These are phyloP conservation scores for Irpex sp. DNA, from an alignment of 1,284 basidiomycete species.

Conservation along the genomic window DNA sequence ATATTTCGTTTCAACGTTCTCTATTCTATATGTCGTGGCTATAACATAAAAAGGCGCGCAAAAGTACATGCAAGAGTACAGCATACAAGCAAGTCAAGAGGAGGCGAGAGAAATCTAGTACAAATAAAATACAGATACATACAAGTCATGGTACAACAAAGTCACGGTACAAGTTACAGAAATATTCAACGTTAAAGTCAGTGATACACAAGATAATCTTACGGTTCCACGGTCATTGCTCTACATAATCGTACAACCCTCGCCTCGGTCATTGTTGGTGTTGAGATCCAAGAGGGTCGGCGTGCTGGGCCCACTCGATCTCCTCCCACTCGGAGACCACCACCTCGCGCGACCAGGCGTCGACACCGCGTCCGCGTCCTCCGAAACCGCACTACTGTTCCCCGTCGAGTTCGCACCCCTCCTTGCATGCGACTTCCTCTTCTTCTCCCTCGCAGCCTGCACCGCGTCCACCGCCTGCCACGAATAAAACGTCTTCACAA, in stretches of 20 bases:
- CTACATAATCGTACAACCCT: constrained; percentile 42
- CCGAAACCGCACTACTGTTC: constrained; percentile 23
- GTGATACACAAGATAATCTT: neutral
- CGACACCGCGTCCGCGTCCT: constrained; percentile 15
- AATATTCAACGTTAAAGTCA: neutral
- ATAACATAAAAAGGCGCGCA: too few relatives aligned
- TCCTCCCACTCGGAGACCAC: constrained; percentile 39
- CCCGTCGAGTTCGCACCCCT: constrained; percentile 35
- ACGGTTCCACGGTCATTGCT: neutral
- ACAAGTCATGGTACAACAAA: constrained; percentile 4
- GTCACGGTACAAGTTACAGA: neutral
- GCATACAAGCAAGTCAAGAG: neutral
- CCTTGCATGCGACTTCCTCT: constrained; percentile 35
- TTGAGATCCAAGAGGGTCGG: constrained; percentile 26
- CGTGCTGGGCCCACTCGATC: constrained; percentile 29
- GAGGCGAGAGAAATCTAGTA: neutral
- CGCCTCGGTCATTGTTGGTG: constrained; percentile 24
- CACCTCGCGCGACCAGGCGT: constrained; percentile 29
- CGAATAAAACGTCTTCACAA: constrained; percentile 80
- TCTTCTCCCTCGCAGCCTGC: constrained; percentile 55
- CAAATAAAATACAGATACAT: neutral
- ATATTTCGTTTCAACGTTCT: neutral
- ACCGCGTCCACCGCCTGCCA: constrained; percentile 82
- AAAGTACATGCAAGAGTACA: neutral
- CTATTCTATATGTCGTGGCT: too few relatives aligned